Conservation (phyloP, 208 protist genomes). For the Crithidia expoeki region DNA sequence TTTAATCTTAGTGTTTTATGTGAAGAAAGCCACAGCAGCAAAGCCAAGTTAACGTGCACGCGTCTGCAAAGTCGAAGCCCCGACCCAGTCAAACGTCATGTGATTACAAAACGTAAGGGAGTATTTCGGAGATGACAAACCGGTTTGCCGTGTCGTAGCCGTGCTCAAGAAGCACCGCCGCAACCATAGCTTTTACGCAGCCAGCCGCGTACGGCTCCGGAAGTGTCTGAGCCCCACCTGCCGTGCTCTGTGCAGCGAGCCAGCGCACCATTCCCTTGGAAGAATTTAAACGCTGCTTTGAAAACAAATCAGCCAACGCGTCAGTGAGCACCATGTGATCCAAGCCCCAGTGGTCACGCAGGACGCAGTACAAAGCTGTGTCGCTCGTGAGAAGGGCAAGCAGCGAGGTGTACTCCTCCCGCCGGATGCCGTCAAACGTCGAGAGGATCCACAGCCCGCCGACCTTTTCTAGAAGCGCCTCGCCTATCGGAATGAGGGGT, state of each 20-base stretch:
- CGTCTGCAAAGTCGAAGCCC: too few species aligned
- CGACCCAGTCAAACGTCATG: too few species aligned
- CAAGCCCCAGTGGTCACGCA: constrained; percentile 77
- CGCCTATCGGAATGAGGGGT: constrained; percentile 59
- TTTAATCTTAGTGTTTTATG: too few species aligned
- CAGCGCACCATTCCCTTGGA: constrained; percentile 62
- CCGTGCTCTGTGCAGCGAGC: constrained; percentile 43
- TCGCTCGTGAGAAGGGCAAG: constrained; percentile 62
- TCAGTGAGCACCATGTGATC: constrained; percentile 90
- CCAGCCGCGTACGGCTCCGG: constrained; percentile 75
- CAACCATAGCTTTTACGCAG: constrained; percentile 77
- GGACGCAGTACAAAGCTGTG: constrained; percentile 57
- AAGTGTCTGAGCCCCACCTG: constrained; percentile 39
- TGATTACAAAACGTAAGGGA: too few species aligned
- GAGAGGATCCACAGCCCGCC: constrained; percentile 53
- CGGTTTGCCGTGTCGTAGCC: constrained; percentile 47
- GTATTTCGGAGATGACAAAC: constrained; percentile 64
- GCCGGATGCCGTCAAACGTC: constrained; percentile 62
- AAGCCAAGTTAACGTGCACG: too few species aligned
- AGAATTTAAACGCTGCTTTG: constrained; percentile 45
- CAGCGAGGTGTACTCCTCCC: constrained; percentile 61
- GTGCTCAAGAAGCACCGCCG: constrained; percentile 73
- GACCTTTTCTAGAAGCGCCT: constrained; percentile 52
- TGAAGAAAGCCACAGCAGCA: too few species aligned
- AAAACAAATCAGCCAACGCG: constrained; percentile 67